Evolutionary conservation across 1,284 basidiomycete genomes (phyloP).

Genomic region (Ganoderma meredithae): DNA sequence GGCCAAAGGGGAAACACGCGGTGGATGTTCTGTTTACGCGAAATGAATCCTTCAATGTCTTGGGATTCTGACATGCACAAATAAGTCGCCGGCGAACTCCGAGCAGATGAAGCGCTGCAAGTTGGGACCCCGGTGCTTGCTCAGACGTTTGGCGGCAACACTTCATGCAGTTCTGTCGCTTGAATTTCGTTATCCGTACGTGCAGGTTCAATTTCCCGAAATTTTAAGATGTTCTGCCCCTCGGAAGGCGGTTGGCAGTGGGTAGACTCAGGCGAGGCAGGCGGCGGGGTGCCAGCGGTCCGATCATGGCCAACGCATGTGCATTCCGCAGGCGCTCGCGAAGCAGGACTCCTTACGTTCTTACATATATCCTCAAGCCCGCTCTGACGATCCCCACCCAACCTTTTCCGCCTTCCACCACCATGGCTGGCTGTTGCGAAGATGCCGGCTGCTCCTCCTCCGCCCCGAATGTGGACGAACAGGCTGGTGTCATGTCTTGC

Average conservation of each 20-base stretch:
- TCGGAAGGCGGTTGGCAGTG: neutral
- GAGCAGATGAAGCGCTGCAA: neutral
- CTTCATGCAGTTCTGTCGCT: neutral
- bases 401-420: neutral
- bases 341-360: neutral
- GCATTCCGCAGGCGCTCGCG: neutral
- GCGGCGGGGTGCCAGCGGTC: neutral
- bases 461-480: constrained; percentile 13
- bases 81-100: constrained; percentile 22
- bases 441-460: constrained; percentile 16
- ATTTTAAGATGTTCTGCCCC: neutral
- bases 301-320: neutral
- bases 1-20: neutral
- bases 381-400: neutral
- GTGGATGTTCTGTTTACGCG: neutral
- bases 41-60: constrained; percentile 22
- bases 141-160: neutral
- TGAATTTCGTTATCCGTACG: no score
- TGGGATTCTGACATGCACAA: constrained; percentile 37
- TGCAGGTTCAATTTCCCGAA: neutral
- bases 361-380: neutral
- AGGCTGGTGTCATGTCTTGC: neutral
- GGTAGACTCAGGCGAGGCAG: neutral
- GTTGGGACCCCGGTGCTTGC: no score
- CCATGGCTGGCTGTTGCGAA: constrained; percentile 29